phyloP scores from a whole-genome alignment of 2,329 filamentous ascomycete genomes.

The Aspergillus viridinutans region DNA sequence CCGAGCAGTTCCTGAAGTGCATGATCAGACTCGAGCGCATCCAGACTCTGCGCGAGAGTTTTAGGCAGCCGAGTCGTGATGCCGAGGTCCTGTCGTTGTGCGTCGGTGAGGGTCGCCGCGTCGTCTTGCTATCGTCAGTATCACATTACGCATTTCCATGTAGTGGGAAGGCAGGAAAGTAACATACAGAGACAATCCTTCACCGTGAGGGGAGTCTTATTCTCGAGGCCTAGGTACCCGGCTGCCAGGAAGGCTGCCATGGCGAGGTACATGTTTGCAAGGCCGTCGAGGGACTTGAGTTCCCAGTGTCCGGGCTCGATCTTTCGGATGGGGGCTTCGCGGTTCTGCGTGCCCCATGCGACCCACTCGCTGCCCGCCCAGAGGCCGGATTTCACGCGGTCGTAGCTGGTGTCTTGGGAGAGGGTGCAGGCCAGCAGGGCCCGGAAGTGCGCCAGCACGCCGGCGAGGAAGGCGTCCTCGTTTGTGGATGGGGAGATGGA shows the following conservation, averaged over 20 bases:
- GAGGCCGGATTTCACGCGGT: conserved; percentile 61
- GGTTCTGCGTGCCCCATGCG: conserved; percentile 76
- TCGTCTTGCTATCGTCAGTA: conserved; percentile 22
- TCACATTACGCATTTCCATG: background rate
- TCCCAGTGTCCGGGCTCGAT: conserved; percentile 69
- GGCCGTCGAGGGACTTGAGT: conserved; percentile 70
- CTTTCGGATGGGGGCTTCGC: conserved; percentile 68
- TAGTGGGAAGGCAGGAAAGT: background rate
- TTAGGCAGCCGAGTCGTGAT: conserved; percentile 36
- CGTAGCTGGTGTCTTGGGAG: conserved; percentile 63
- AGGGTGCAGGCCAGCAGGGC: conserved; percentile 67
- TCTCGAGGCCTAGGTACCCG: conserved; percentile 53
- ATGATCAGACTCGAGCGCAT: conserved; percentile 26
- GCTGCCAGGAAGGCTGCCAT: conserved; percentile 58
- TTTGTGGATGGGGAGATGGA: conserved; percentile 50
- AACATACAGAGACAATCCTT: conserved; percentile 32
- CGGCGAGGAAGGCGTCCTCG: conserved; percentile 64
- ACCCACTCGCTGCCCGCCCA: conserved; percentile 80
- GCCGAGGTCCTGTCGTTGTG: conserved; percentile 29
- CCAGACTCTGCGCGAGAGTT: conserved; percentile 32
- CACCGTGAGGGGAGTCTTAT: conserved; percentile 20
- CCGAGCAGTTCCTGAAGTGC: conserved; percentile 28
- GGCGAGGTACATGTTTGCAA: conserved; percentile 74
- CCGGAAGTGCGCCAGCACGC: conserved; percentile 62
- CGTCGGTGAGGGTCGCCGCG: conserved; percentile 27